These are phyloP conservation scores for Theobroma cacao DNA, from an alignment of 345 rosid genomes.

Conservation along the genomic window DNA sequence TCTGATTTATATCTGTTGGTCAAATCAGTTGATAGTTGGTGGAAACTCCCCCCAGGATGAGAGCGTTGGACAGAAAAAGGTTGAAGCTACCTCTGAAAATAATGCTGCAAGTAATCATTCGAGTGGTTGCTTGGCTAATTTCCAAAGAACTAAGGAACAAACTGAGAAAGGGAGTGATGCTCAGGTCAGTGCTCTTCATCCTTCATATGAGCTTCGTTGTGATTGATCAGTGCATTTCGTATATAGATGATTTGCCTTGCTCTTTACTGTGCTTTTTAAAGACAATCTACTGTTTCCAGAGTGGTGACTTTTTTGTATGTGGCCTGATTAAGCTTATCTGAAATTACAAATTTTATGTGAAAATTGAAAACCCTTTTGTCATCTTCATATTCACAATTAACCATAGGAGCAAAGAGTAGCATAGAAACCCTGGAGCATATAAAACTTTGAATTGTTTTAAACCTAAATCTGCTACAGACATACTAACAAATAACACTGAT, in stretches of 20 bases:
- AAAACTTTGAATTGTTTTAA: neutral
- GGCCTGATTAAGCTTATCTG: neutral
- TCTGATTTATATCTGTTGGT: constrained; percentile 8
- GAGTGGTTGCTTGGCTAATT: constrained; percentile 42
- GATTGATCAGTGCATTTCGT: neutral
- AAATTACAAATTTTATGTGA: neutral
- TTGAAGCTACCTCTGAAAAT: constrained; percentile 72
- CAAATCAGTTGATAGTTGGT: constrained; percentile 37
- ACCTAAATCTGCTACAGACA: neutral
- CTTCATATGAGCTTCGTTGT: neutral
- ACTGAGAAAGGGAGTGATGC: constrained; percentile 63
- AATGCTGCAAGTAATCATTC: constrained; percentile 53
- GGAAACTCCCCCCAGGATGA: constrained; percentile 53
- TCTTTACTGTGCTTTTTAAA: neutral
- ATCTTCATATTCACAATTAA: neutral
- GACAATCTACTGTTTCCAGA: neutral
- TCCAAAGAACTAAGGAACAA: constrained; percentile 37
- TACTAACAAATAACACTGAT: neutral
- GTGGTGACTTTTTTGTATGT: neutral
- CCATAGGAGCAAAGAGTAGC: neutral
- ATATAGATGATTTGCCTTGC: neutral
- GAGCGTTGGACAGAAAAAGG: constrained; percentile 67
- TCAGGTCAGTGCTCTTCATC: constrained; percentile 51
- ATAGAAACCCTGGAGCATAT: neutral
- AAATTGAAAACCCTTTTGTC: neutral